Evolutionary conservation across 2,329 filamentous ascomycete genomes (phyloP).

Genomic region (Coniosporium tulheliwenetii): DNA sequence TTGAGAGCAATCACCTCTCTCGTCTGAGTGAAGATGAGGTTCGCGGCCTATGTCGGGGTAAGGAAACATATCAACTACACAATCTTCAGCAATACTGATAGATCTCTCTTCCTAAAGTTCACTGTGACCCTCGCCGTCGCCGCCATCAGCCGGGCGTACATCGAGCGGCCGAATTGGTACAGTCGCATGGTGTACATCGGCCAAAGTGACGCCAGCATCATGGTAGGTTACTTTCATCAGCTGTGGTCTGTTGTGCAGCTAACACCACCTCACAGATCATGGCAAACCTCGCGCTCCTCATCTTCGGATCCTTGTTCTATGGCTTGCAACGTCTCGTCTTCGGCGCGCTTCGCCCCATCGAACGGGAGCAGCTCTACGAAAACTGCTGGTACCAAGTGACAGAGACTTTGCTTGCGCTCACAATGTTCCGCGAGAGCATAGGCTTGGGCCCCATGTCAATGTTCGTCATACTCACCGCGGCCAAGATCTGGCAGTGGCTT

Average conservation of each 20-base stretch:
- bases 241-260: conserved; percentile 1
- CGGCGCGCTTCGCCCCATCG: conserved; percentile 76
- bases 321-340: conserved; percentile 82
- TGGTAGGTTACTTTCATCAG: conserved; percentile 39
- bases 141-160: conserved; percentile 79
- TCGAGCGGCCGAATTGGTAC: conserved; percentile 95
- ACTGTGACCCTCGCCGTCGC: conserved; percentile 72
- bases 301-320: conserved; percentile 69
- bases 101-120: conserved; percentile 12
- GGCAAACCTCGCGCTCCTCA: conserved; percentile 74
- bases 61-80: conserved; percentile 6
- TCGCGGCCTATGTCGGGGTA: conserved; percentile 1
- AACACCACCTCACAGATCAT: conserved; percentile 46
- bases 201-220: conserved; percentile 87
- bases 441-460: conserved; percentile 91
- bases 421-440: conserved; percentile 89
- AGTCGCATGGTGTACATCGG: conserved; percentile 93
- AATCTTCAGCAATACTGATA: background rate
- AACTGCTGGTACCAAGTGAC: conserved; percentile 97
- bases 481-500: conserved; percentile 98
- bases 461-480: conserved; percentile 83
- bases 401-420: conserved; percentile 95
- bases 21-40: background rate
- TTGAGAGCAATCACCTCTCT: too few relatives aligned
- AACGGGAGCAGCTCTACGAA: conserved; percentile 94